phyloP scores from a whole-genome alignment of 2,329 filamentous ascomycete genomes.

The Aureobasidium vineae region DNA sequence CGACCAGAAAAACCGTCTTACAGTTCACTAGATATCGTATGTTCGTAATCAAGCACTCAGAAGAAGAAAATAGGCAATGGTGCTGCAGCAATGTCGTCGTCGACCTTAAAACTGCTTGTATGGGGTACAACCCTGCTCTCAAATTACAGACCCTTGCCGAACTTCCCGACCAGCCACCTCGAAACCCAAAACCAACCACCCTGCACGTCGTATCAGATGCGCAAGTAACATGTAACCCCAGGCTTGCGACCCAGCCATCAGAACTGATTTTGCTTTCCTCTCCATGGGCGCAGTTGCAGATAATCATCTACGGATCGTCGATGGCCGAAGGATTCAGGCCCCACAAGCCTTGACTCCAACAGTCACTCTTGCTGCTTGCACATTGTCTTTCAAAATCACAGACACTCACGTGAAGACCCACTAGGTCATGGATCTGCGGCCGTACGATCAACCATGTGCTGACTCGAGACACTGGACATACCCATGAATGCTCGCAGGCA shows the following conservation, averaged over 20 bases:
- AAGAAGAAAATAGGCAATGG: neutral
- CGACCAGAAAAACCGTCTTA: too few species aligned
- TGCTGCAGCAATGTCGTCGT: neutral
- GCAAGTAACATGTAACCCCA: neutral
- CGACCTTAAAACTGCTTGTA: neutral
- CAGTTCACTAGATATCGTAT: too few species aligned
- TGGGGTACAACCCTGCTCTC: neutral
- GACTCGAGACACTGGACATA: neutral
- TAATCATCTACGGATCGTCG: neutral
- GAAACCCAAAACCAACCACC: neutral
- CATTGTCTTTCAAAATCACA: neutral
- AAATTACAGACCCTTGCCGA: neutral
- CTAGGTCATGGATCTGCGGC: neutral
- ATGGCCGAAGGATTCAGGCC: neutral
- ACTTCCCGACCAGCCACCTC: neutral
- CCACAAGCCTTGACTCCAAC: neutral
- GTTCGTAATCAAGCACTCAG: neutral
- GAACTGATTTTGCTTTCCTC: neutral
- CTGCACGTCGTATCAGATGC: neutral
- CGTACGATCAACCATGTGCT: neutral
- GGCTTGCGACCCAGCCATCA: neutral
- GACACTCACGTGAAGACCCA: neutral
- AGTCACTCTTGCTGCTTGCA: neutral
- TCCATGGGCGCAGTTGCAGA: neutral
- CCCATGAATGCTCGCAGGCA: neutral